A percentile compares a stretch with the other conserved stretches of the same genome.
phyloP scores from a whole-genome alignment of 225 moss, liverwort and hornwort species.

The Lunularia cruciata region DNA sequence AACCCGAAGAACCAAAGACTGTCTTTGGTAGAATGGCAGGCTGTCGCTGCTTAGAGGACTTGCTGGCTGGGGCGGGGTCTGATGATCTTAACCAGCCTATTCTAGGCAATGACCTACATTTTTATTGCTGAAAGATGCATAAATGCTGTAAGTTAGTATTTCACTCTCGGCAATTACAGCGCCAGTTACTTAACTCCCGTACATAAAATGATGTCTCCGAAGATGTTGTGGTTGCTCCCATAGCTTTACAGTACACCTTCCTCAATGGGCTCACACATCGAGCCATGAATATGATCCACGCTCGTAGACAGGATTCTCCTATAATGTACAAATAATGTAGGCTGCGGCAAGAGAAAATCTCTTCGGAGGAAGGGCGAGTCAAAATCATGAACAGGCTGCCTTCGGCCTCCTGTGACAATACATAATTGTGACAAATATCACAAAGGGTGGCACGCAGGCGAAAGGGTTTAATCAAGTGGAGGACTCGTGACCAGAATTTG shows the following conservation, averaged over 20 bases:
- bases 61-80: background rate
- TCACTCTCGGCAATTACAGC: constrained; percentile 20
- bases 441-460: background rate
- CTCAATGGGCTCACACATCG: constrained; percentile 23
- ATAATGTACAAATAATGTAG: constrained; percentile 33
- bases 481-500: constrained; percentile 50
- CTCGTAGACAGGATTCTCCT: constrained; percentile 16
- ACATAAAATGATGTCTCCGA: background rate
- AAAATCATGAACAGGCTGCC: constrained; percentile 42
- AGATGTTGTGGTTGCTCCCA: constrained; percentile 1
- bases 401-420: constrained; percentile 28
- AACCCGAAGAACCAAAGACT: background rate
- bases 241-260: constrained; percentile 25
- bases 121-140: constrained; percentile 18
- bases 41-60: background rate
- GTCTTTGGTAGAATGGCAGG: too few relatives aligned
- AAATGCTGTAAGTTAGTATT: constrained; percentile 9
- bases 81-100: background rate
- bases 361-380: constrained; percentile 16
- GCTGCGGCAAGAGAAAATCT: constrained; percentile 8
- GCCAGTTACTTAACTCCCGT: constrained; percentile 9
- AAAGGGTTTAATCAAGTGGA: constrained; percentile 41
- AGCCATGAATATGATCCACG: constrained; percentile 31
- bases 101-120: background rate
- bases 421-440: constrained; percentile 6